Conservation (phyloP, 768 basidiomycete species). For the Amanita phalloides region DNA sequence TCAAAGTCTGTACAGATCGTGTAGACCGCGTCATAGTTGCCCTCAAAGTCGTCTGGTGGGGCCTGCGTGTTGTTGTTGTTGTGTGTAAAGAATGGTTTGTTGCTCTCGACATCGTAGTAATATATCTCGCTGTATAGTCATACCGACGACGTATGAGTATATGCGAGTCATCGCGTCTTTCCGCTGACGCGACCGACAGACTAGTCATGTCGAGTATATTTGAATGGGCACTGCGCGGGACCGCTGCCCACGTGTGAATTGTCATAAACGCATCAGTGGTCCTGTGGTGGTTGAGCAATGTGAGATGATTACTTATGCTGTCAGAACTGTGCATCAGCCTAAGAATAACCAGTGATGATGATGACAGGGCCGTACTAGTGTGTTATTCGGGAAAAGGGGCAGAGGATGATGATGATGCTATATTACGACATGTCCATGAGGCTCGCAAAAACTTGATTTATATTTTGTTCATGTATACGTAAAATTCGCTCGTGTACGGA, state of each 20-base stretch:
- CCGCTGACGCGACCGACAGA: neutral
- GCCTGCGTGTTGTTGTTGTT: no score
- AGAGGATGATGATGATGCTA: neutral
- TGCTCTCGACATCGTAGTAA: neutral
- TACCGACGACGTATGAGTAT: neutral
- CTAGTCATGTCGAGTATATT: neutral
- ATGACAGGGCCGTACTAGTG: neutral
- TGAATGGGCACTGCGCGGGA: neutral
- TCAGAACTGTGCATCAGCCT: no score
- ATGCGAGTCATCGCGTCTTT: neutral
- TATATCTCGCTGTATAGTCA: neutral
- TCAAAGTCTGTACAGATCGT: neutral
- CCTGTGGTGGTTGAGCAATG: no score
- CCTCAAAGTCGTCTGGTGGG: neutral
- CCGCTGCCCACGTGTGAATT: neutral
- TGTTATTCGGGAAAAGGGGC: neutral
- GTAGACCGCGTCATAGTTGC: conserved; percentile 4
- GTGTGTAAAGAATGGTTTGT: neutral
- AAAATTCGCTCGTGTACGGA: neutral
- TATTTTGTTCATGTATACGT: neutral
- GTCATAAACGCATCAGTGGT: no score
- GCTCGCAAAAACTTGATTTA: neutral
- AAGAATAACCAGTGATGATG: no score
- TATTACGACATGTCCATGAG: neutral
- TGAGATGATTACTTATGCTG: no score